Percentiles rank a stretch among this genome's conserved stretches.
Evolutionary conservation across 768 basidiomycete species (phyloP).

Genomic region (Multifurca ochricompacta): DNA sequence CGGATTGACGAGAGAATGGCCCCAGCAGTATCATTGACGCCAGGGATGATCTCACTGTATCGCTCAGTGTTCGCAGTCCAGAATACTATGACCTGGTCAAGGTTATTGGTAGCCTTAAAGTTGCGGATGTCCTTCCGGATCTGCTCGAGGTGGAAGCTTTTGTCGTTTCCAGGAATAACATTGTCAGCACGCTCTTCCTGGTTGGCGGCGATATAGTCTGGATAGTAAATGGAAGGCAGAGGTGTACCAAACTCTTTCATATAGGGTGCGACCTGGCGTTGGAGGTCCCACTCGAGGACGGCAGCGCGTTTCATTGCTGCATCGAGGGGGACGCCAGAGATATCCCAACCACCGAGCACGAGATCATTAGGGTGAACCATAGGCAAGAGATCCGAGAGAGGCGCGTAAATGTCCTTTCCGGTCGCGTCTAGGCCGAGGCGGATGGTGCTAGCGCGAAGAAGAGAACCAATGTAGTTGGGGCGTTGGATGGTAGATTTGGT

Average conservation of each 20-base stretch:
- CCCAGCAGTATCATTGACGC: slow-evolving; percentile 91
- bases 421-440: slow-evolving; percentile 76
- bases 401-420: slow-evolving; percentile 88
- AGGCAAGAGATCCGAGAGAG: slow-evolving; percentile 85
- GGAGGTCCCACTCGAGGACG: slow-evolving; percentile 94
- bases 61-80: slow-evolving; percentile 99
- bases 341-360: slow-evolving; percentile 98
- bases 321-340: slow-evolving; percentile 78
- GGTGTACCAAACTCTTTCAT: slow-evolving; percentile 77
- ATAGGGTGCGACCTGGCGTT: slow-evolving; percentile 85
- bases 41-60: slow-evolving; percentile 89
- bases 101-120: slow-evolving; percentile 76
- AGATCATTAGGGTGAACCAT: slow-evolving; percentile 99
- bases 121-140: slow-evolving; percentile 89
- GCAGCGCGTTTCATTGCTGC: slow-evolving; percentile 89
- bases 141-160: slow-evolving; percentile 85
- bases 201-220: slow-evolving; percentile 96
- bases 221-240: slow-evolving; percentile 93
- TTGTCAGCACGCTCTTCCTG: slow-evolving; percentile 96
- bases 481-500: slow-evolving; percentile 88
- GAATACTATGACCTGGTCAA: slow-evolving; percentile 89
- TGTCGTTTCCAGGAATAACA: slow-evolving; percentile 75
- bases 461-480: slow-evolving; percentile 96
- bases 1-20: slow-evolving; percentile 79
- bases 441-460: slow-evolving; percentile 93